Conservation (phyloP, 1,139 yeast genomes). For the Petasospora fabianii region DNA sequence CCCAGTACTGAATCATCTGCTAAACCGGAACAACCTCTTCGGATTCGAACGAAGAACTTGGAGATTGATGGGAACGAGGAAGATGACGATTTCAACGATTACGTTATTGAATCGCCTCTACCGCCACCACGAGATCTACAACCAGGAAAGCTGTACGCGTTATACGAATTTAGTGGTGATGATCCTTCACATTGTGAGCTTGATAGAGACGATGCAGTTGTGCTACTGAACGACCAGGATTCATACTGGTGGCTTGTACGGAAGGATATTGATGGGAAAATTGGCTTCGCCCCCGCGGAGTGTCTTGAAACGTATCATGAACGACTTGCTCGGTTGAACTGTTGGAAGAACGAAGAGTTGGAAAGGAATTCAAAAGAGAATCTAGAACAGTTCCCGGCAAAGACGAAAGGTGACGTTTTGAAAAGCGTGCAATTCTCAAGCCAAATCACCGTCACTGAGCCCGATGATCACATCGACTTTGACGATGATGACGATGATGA, state of each 20-base stretch:
- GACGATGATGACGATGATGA: conserved; percentile 28
- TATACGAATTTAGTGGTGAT: conserved; percentile 86
- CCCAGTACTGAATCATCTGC: too few species aligned
- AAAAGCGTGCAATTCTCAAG: conserved; percentile 36
- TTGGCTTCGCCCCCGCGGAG: conserved; percentile 97
- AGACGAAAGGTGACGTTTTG: conserved; percentile 10
- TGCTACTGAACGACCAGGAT: conserved; percentile 80
- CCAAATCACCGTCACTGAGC: conserved; percentile 14
- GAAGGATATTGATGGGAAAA: conserved; percentile 61
- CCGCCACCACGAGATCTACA: conserved; percentile 82
- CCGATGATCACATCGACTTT: conserved; percentile 26
- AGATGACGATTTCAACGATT: conserved; percentile 32
- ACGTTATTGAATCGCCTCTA: conserved; percentile 55
- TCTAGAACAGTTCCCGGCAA: conserved; percentile 7
- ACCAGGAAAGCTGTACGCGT: conserved; percentile 80
- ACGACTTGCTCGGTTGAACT: conserved; percentile 84
- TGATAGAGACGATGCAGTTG: conserved; percentile 76
- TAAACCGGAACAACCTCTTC: conserved; percentile 11
- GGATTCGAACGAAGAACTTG: conserved; percentile 16
- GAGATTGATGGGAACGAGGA: conserved; percentile 11
- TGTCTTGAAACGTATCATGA: conserved; percentile 89
- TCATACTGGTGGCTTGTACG: conserved; percentile 96
- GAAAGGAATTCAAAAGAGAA: conserved; percentile 38
- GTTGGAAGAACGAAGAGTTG: conserved; percentile 84
- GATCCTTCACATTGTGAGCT: conserved; percentile 91